Percentiles rank a stretch among this genome's conserved stretches.
Evolutionary conservation across 2,329 filamentous ascomycete genomes (phyloP).

Genomic region (Penicillium palitans): DNA sequence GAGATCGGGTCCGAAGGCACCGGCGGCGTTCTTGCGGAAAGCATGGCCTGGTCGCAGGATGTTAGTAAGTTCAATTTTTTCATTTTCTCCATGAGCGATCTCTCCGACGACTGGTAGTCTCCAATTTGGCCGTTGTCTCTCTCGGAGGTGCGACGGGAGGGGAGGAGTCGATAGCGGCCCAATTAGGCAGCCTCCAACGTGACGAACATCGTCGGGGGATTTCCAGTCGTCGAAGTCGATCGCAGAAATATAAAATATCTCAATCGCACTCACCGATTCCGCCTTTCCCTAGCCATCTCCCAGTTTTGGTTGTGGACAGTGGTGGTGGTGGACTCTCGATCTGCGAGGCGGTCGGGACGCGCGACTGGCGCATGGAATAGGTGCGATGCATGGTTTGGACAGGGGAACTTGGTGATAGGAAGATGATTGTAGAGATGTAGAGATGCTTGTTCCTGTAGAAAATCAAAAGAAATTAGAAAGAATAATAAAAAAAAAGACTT

Average conservation of each 20-base stretch:
- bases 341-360: constrained; percentile 91
- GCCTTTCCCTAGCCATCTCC: constrained; percentile 81
- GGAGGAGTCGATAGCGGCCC: constrained; percentile 5
- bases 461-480: constrained; percentile 3
- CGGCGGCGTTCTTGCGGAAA: constrained; percentile 54
- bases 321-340: constrained; percentile 92
- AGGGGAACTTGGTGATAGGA: neutral
- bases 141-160: neutral
- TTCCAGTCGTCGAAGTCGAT: constrained; percentile 5
- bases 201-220: neutral
- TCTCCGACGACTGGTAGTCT: neutral
- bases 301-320: constrained; percentile 84
- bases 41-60: constrained; percentile 59
- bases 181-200: constrained; percentile 12
- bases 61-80: constrained; percentile 18
- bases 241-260: neutral
- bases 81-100: neutral
- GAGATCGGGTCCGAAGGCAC: constrained; percentile 71
- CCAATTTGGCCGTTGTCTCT: neutral
- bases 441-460: constrained; percentile 17
- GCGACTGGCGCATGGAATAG: constrained; percentile 96
- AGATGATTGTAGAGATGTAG: constrained; percentile 3
- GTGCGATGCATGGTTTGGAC: constrained; percentile 80
- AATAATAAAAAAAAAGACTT: constrained; percentile 12
- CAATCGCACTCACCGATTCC: constrained; percentile 72